Evolutionary conservation across 352 stramenopile species (phyloP).

Genomic region (Phytophthora rubi): DNA sequence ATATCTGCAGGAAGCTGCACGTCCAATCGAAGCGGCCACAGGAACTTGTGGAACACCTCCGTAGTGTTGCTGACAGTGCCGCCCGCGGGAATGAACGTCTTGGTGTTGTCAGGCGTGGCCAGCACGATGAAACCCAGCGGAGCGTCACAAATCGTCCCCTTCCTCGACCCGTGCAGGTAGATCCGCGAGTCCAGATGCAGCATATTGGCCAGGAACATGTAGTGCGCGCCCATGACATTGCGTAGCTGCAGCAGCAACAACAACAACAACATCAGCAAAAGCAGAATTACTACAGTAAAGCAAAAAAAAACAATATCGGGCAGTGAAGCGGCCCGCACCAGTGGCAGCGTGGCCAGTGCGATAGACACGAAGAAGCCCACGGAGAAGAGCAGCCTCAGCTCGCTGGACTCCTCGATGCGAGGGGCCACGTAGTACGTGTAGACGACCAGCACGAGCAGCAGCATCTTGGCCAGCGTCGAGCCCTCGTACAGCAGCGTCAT

Average conservation of each 20-base stretch:
- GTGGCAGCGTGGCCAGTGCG: conserved; percentile 55
- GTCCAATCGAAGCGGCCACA: conserved; percentile 63
- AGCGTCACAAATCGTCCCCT: conserved; percentile 59
- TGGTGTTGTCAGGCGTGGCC: conserved; percentile 58
- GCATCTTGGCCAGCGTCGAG: conserved; percentile 68
- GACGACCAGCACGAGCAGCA: conserved; percentile 72
- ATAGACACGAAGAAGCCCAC: conserved; percentile 78
- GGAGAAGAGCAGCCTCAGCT: conserved; percentile 61
- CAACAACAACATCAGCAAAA: background rate
- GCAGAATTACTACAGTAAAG: background rate
- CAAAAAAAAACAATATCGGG: background rate
- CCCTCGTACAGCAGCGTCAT: conserved; percentile 75
- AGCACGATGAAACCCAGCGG: conserved; percentile 76
- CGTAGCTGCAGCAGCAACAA: conserved; percentile 45
- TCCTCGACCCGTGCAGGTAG: conserved; percentile 47
- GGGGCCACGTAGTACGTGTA: conserved; percentile 78
- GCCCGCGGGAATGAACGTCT: conserved; percentile 71
- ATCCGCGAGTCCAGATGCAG: conserved; percentile 60
- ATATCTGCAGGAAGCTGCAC: conserved; percentile 51
- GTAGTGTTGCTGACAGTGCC: conserved; percentile 60
- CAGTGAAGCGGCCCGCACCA: conserved; percentile 39
- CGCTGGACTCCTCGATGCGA: conserved; percentile 58
- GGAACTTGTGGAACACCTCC: conserved; percentile 54
- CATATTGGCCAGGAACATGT: conserved; percentile 85
- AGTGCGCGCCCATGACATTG: conserved; percentile 74